These are phyloP conservation scores for Metschnikowia anglica DNA, from an alignment of 805 yeast genomes.

Conservation along the genomic window DNA sequence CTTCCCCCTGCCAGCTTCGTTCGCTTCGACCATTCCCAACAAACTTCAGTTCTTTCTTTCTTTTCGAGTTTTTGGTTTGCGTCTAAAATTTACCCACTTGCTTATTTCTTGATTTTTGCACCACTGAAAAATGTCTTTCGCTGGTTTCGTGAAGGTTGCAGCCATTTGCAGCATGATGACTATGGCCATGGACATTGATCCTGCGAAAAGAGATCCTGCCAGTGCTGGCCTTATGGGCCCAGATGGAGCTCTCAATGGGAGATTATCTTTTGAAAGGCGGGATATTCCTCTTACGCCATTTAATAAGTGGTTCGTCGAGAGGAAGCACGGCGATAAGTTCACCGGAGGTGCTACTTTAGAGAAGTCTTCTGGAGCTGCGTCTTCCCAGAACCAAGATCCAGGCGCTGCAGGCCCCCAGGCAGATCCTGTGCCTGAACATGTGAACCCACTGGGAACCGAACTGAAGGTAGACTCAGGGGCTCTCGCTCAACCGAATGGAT, in stretches of 20 bases:
- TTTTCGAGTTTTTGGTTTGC: neutral
- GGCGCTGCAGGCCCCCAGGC: no score
- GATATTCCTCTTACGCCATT: neutral
- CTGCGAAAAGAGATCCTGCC: no score
- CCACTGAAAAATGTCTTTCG: neutral
- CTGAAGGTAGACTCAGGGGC: no score
- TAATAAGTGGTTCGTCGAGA: slow-evolving; percentile 2
- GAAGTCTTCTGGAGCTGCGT: no score
- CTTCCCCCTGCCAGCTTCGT: neutral
- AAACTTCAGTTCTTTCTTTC: neutral
- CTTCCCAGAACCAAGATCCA: no score
- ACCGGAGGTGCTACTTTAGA: no score
- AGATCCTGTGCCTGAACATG: no score
- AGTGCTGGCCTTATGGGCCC: neutral
- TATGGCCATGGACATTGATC: no score
- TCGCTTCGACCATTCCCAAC: neutral
- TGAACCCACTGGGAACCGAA: no score
- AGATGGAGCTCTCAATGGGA: neutral
- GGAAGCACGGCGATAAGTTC: neutral
- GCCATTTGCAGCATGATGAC: slow-evolving; percentile 3
- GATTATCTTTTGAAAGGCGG: neutral
- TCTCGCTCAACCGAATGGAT: no score
- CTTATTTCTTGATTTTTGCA: neutral
- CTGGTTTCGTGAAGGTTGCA: neutral
- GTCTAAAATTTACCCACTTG: no score